phyloP scores from a whole-genome alignment of 352 stramenopile genomes.

The Pythium volutum region DNA sequence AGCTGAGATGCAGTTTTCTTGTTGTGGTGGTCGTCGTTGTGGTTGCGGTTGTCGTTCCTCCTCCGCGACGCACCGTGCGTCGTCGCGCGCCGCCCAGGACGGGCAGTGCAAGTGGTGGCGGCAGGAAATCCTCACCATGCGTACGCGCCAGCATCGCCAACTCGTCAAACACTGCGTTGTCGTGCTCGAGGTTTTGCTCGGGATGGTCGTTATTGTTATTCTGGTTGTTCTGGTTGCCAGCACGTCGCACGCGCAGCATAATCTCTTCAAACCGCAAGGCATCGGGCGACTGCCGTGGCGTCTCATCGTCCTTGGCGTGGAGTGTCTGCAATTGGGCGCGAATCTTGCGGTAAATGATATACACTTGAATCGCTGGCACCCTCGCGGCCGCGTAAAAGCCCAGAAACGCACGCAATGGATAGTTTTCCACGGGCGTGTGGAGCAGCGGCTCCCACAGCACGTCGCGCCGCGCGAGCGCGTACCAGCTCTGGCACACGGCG shows the following conservation, averaged over 20 bases:
- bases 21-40: not conserved
- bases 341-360: slow-evolving; percentile 64
- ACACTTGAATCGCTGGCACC: slow-evolving; percentile 69
- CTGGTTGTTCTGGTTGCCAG: slow-evolving; percentile 7
- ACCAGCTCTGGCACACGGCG: slow-evolving; percentile 58
- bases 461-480: slow-evolving; percentile 45
- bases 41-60: not conserved
- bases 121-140: not conserved
- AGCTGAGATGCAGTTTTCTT: slow-evolving; percentile 10
- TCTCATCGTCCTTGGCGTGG: slow-evolving; percentile 15
- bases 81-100: not conserved
- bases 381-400: slow-evolving; percentile 28
- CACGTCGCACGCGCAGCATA: not conserved
- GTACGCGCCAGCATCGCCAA: not conserved
- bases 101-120: not conserved
- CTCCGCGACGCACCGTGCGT: not conserved
- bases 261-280: slow-evolving; percentile 12
- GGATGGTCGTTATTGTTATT: too few relatives aligned
- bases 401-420: slow-evolving; percentile 58
- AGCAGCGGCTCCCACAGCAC: slow-evolving; percentile 69
- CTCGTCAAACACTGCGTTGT: not conserved
- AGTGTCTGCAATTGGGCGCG: slow-evolving; percentile 19
- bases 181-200: not conserved
- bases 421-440: slow-evolving; percentile 51
- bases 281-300: slow-evolving; percentile 13